These are phyloP conservation scores for Schizonepeta tenuifolia DNA, from an alignment of 257 asterid genomes.

Conservation along the genomic window DNA sequence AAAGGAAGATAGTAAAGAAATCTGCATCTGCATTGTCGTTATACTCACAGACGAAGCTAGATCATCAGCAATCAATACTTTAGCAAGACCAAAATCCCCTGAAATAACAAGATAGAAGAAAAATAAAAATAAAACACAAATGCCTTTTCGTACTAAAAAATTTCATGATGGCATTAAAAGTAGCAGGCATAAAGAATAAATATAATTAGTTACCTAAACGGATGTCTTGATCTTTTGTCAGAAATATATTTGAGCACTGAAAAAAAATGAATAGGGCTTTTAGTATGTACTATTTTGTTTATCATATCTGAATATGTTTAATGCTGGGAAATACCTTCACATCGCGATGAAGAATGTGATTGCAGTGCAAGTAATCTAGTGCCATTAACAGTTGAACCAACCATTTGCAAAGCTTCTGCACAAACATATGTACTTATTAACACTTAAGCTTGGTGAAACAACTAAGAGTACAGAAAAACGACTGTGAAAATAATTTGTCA, in stretches of 20 bases:
- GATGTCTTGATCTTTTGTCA: constrained; percentile 89
- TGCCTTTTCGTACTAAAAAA: background rate
- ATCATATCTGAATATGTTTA: constrained; percentile 12
- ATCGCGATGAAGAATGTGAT: constrained; percentile 95
- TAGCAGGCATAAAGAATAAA: background rate
- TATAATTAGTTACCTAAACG: constrained; percentile 70
- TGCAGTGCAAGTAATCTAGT: constrained; percentile 85
- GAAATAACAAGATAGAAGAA: constrained; percentile 34
- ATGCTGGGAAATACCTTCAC: constrained; percentile 64
- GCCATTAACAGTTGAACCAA: constrained; percentile 94
- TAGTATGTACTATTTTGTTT: constrained; percentile 4
- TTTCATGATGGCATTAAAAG: background rate
- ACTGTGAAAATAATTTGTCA: constrained; percentile 22
- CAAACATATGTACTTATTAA: constrained; percentile 24
- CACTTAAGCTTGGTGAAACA: constrained; percentile 19
- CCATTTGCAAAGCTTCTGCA: constrained; percentile 98
- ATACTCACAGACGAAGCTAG: constrained; percentile 95
- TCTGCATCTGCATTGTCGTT: constrained; percentile 1
- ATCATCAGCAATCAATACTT: constrained; percentile 86
- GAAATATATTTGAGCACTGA: constrained; percentile 97
- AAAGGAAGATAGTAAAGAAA: constrained; percentile 9
- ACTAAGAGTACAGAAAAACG: background rate
- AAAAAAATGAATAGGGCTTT: constrained; percentile 27
- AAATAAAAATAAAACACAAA: constrained; percentile 8
- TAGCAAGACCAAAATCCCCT: constrained; percentile 99